A percentile compares a stretch with the other conserved stretches of the same genome.
phyloP scores from a whole-genome alignment of 208 protist genomes.

The Strigomonas culicis region DNA sequence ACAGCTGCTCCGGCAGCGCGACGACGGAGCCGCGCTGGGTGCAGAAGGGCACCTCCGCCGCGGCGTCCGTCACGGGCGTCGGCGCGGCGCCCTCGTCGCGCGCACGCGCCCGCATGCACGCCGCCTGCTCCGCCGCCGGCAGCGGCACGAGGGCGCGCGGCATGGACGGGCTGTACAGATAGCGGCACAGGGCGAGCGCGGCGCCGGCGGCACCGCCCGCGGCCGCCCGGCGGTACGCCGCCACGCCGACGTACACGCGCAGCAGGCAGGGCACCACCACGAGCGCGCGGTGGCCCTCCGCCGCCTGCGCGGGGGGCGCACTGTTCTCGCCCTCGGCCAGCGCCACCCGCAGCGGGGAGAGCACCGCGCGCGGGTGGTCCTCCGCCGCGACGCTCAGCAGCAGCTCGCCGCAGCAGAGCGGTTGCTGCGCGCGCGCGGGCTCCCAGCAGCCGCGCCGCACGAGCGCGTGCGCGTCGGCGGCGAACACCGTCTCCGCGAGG shows the following conservation, averaged over 20 bases:
- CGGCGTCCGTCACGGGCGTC: background rate
- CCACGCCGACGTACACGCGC: conserved; percentile 14
- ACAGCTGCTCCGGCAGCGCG: conserved; percentile 1
- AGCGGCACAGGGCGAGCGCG: conserved; percentile 22
- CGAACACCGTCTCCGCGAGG: conserved; percentile 30
- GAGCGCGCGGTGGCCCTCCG: background rate
- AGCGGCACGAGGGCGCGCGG: conserved; percentile 17
- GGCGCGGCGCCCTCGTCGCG: background rate
- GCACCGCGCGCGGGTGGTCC: background rate
- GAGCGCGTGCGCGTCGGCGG: conserved; percentile 17
- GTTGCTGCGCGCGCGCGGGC: background rate
- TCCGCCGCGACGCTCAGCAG: conserved; percentile 19
- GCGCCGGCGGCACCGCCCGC: background rate
- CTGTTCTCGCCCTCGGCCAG: no score
- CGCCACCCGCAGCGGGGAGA: background rate
- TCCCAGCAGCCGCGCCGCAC: conserved; percentile 5
- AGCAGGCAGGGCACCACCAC: conserved; percentile 22
- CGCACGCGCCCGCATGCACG: background rate
- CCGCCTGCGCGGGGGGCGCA: no score
- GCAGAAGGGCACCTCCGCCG: background rate
- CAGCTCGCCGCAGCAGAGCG: conserved; percentile 18
- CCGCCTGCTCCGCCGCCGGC: background rate
- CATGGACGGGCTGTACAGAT: conserved; percentile 26
- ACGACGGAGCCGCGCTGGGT: conserved; percentile 14
- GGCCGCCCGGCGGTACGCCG: background rate